These are phyloP conservation scores for Oxalis stricta DNA, from an alignment of 441 rosid genomes.

Conservation along the genomic window DNA sequence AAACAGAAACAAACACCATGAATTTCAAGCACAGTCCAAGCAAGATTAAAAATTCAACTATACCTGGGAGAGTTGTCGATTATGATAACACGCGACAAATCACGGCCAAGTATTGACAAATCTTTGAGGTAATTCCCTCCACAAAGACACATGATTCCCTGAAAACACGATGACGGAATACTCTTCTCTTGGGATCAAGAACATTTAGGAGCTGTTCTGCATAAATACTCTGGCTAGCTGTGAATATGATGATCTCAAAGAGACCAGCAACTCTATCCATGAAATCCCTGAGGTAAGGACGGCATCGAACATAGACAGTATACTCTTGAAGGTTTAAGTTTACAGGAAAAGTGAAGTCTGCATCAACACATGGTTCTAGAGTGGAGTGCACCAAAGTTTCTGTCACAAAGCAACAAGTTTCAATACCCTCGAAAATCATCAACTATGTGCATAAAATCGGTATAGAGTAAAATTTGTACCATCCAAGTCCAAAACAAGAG, in stretches of 20 bases:
- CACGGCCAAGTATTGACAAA: conserved; percentile 90
- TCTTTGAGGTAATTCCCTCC: conserved; percentile 91
- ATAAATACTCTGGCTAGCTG: conserved; percentile 96
- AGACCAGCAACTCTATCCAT: conserved; percentile 75
- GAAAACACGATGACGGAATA: conserved; percentile 83
- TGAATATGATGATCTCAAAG: conserved; percentile 89
- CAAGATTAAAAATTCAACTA: background rate
- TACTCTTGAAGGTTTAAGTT: conserved; percentile 74
- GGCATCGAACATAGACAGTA: conserved; percentile 81
- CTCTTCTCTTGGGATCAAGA: conserved; percentile 86
- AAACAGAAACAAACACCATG: background rate
- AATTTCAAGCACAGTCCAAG: background rate
- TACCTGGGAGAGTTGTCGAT: conserved; percentile 99
- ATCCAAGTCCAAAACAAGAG: conserved; percentile 92
- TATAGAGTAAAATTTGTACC: conserved; percentile 31
- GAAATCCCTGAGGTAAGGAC: conserved; percentile 82
- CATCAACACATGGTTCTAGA: conserved; percentile 73
- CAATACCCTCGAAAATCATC: background rate
- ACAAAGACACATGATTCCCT: conserved; percentile 93
- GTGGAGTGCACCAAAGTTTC: conserved; percentile 95
- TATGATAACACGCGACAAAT: conserved; percentile 70
- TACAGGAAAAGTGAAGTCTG: conserved; percentile 89
- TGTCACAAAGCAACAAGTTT: conserved; percentile 19
- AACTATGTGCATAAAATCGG: background rate
- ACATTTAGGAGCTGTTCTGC: conserved; percentile 94